phyloP scores from a whole-genome alignment of 495 filamentous ascomycete genomes.

The Talaromyces thailandensis region DNA sequence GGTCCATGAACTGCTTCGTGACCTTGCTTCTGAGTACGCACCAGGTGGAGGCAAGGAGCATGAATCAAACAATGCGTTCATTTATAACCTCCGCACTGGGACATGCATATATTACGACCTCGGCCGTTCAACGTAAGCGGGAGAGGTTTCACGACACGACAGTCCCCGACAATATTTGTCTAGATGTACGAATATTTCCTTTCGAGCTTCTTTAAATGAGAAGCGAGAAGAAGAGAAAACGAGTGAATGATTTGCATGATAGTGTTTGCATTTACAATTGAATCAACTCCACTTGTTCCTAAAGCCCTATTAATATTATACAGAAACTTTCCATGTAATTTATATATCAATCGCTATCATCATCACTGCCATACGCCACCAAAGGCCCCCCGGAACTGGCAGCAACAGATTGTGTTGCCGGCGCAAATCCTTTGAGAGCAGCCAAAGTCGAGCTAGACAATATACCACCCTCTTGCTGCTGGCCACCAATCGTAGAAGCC shows the following conservation, averaged over 20 bases:
- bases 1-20: constrained; percentile 66
- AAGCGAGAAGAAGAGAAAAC: background rate
- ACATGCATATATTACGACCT: constrained; percentile 71
- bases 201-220: background rate
- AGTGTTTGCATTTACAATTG: background rate
- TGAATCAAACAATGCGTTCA: constrained; percentile 56
- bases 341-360: constrained; percentile 51
- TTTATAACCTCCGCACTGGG: constrained; percentile 74
- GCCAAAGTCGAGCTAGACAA: constrained; percentile 73
- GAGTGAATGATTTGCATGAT: background rate
- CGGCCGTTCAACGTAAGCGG: constrained; percentile 15
- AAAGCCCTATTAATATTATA: background rate
- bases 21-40: constrained; percentile 44
- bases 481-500: background rate
- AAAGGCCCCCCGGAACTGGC: constrained; percentile 51
- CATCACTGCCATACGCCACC: constrained; percentile 87
- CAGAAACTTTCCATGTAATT: constrained; percentile 1
- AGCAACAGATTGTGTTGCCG: constrained; percentile 36
- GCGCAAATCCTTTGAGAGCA: constrained; percentile 48
- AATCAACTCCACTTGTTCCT: background rate
- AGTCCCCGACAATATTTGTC: background rate
- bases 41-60: constrained; percentile 30
- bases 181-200: background rate
- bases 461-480: constrained; percentile 46
- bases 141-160: background rate